Percentiles rank a stretch among this genome's conserved stretches.
Conservation (phyloP, 768 basidiomycete species). For the Cystoderma amianthinum region DNA sequence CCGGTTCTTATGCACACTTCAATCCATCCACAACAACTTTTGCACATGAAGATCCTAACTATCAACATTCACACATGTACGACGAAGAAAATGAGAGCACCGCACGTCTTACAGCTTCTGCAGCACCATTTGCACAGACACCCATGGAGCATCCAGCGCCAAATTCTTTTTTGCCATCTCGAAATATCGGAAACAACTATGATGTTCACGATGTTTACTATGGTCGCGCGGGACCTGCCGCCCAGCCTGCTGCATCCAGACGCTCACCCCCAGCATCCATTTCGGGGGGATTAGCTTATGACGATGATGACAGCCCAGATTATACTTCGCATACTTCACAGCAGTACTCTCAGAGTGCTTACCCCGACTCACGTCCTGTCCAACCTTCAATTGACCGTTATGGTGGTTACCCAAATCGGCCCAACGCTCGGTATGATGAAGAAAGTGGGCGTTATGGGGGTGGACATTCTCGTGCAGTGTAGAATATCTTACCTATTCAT, state of each 20-base stretch:
- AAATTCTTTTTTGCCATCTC: conserved; percentile 3
- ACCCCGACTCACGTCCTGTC: background rate
- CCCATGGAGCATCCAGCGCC: conserved; percentile 22
- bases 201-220: conserved; percentile 53
- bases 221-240: conserved; percentile 32
- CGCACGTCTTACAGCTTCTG: conserved; percentile 47
- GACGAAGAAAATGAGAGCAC: conserved; percentile 70
- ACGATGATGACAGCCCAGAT: conserved; percentile 18
- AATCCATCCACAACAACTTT: conserved; percentile 54
- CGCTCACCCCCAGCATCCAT: conserved; percentile 11
- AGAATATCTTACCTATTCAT: conserved; percentile 11
- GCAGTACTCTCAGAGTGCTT: background rate
- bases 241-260: conserved; percentile 4
- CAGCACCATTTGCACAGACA: conserved; percentile 53
- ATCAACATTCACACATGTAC: conserved; percentile 36
- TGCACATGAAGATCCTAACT: conserved; percentile 38
- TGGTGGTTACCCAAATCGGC: conserved; percentile 12
- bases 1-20: conserved; percentile 46
- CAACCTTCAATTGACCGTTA: conserved; percentile 9
- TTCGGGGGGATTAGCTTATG: conserved; percentile 18
- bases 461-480: conserved; percentile 18
- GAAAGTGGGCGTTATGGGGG: conserved; percentile 20
- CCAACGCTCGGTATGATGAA: conserved; percentile 16
- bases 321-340: conserved; percentile 5
- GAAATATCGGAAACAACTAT: conserved; percentile 25